Evolutionary conservation across 768 basidiomycete genomes (phyloP).

Genomic region (Rhodosporidiobolus odoratus): DNA sequence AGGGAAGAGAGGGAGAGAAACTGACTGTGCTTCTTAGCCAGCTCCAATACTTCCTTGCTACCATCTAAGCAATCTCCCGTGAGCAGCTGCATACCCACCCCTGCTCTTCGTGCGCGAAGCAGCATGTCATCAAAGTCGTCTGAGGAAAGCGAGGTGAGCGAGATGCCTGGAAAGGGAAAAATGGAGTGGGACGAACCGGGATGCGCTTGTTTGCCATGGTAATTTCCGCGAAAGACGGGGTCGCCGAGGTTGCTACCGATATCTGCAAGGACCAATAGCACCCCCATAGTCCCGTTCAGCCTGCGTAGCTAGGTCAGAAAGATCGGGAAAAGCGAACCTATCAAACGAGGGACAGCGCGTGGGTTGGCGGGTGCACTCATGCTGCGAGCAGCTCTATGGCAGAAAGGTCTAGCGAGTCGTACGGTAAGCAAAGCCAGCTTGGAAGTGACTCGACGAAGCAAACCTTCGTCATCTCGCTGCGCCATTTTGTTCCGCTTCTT

Average conservation of each 20-base stretch:
- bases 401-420: neutral
- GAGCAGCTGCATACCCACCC: conserved; percentile 66
- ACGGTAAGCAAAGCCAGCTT: neutral
- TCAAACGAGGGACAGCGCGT: neutral
- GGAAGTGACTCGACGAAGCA: neutral
- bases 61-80: conserved; percentile 69
- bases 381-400: neutral
- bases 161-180: neutral
- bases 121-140: conserved; percentile 64
- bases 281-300: neutral
- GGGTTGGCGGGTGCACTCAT: neutral
- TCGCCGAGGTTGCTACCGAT: conserved; percentile 49
- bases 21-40: conserved; percentile 60
- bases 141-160: conserved; percentile 28
- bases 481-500: neutral
- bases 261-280: conserved; percentile 41
- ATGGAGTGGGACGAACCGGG: neutral
- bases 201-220: conserved; percentile 49
- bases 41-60: conserved; percentile 56
- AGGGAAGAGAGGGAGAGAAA: neutral
- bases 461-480: neutral
- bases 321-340: conserved; percentile 3
- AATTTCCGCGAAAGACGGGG: conserved; percentile 46
- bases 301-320: neutral
- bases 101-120: conserved; percentile 56